Conservation (phyloP, 768 basidiomycete genomes). For the Dioszegia crocea region DNA sequence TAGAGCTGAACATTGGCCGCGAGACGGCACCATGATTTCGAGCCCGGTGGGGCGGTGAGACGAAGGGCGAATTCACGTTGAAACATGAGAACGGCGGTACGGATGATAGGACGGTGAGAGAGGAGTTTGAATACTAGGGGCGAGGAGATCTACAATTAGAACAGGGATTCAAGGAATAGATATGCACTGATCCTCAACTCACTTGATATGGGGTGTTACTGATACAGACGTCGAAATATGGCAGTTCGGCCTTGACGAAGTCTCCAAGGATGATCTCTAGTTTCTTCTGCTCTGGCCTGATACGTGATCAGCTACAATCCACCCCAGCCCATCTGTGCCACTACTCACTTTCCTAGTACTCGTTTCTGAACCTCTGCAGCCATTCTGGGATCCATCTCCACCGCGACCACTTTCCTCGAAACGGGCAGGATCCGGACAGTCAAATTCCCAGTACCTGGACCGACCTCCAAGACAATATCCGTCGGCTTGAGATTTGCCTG, state of each 20-base stretch:
- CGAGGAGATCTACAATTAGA: conserved; percentile 68
- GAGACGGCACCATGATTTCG: conserved; percentile 84
- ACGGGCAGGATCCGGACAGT: conserved; percentile 90
- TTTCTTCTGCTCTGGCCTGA: conserved; percentile 89
- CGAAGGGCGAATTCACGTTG: conserved; percentile 97
- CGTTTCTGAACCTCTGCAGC: conserved; percentile 95
- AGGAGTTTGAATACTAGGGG: conserved; percentile 94
- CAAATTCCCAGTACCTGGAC: conserved; percentile 94
- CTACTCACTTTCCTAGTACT: conserved; percentile 93
- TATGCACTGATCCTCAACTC: conserved; percentile 9
- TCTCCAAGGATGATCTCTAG: conserved; percentile 94
- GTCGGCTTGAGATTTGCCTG: conserved; percentile 86
- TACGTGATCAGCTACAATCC: background rate
- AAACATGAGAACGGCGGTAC: conserved; percentile 97
- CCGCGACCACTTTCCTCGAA: conserved; percentile 84
- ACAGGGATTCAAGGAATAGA: no score
- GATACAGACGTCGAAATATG: conserved; percentile 98
- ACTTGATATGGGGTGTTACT: conserved; percentile 96
- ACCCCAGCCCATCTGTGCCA: no score
- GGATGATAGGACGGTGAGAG: conserved; percentile 90
- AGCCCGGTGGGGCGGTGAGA: conserved; percentile 76
- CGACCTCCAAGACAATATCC: conserved; percentile 94
- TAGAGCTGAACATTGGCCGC: conserved; percentile 97
- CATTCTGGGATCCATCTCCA: conserved; percentile 95
- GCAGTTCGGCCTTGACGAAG: conserved; percentile 95